Conservation (phyloP, 202 grass and related monocot species). For the Musa balbisiana region DNA sequence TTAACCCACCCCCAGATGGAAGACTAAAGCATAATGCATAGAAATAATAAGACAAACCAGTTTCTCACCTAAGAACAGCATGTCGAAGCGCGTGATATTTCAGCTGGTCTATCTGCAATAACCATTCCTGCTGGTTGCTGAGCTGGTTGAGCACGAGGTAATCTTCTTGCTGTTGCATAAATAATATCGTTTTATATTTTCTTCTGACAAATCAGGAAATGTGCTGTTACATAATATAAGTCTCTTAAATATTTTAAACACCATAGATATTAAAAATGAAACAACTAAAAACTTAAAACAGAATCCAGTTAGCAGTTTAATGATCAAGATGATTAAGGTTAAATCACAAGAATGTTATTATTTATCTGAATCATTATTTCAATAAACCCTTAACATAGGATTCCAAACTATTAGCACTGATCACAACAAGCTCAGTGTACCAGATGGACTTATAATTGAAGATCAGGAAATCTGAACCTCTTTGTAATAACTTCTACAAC, state of each 20-base stretch:
- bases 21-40: neutral
- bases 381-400: too few relatives aligned
- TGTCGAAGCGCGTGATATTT: neutral
- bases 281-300: neutral
- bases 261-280: neutral
- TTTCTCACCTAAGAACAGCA: constrained; percentile 16
- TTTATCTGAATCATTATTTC: too few relatives aligned
- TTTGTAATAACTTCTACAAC: too few relatives aligned
- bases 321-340: neutral
- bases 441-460: too few relatives aligned
- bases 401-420: too few relatives aligned
- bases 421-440: too few relatives aligned
- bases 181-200: neutral
- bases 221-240: neutral
- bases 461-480: too few relatives aligned
- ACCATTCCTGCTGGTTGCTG: constrained; percentile 20
- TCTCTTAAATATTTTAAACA: neutral
- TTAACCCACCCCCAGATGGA: too few relatives aligned
- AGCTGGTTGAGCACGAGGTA: constrained; percentile 21
- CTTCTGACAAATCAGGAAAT: neutral
- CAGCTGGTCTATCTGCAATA: constrained; percentile 20
- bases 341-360: too few relatives aligned
- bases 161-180: constrained; percentile 15
- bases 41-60: neutral
- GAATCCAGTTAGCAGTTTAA: too few relatives aligned